Conservation (phyloP, 306 rosid species). For the Quercus alba region DNA sequence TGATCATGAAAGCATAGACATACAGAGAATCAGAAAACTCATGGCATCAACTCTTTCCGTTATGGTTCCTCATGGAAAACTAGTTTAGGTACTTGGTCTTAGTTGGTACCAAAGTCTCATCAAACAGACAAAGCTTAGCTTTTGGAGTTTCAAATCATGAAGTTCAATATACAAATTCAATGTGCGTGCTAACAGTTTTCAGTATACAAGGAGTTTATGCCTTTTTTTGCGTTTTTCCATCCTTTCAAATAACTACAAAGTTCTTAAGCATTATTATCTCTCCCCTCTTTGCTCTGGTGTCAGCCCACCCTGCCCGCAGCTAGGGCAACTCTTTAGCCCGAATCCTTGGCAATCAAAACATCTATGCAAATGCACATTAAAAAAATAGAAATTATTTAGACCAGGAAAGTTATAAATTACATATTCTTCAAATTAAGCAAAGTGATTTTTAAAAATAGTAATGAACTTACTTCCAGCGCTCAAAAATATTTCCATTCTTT, state of each 20-base stretch:
- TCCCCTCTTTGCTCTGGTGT: constrained; percentile 96
- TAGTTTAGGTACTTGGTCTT: neutral
- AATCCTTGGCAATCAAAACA: constrained; percentile 92
- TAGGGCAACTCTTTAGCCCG: constrained; percentile 77
- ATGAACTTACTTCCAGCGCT: constrained; percentile 81
- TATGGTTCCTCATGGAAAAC: neutral
- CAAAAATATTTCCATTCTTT: constrained; percentile 87
- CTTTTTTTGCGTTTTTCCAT: neutral
- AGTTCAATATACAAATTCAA: neutral
- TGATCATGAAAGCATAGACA: no score
- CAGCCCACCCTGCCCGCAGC: constrained; percentile 77
- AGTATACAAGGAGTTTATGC: neutral
- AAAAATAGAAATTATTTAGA: neutral
- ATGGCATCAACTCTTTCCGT: neutral
- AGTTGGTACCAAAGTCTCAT: neutral
- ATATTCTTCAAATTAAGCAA: neutral
- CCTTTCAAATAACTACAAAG: neutral
- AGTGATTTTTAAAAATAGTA: neutral
- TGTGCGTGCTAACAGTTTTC: neutral
- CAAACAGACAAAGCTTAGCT: neutral
- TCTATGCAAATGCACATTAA: constrained; percentile 28
- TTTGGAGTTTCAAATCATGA: neutral
- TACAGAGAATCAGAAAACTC: no score
- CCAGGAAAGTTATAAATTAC: neutral
- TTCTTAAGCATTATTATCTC: constrained; percentile 35